phyloP scores from a whole-genome alignment of 768 basidiomycete genomes.

The Pholiota molesta region DNA sequence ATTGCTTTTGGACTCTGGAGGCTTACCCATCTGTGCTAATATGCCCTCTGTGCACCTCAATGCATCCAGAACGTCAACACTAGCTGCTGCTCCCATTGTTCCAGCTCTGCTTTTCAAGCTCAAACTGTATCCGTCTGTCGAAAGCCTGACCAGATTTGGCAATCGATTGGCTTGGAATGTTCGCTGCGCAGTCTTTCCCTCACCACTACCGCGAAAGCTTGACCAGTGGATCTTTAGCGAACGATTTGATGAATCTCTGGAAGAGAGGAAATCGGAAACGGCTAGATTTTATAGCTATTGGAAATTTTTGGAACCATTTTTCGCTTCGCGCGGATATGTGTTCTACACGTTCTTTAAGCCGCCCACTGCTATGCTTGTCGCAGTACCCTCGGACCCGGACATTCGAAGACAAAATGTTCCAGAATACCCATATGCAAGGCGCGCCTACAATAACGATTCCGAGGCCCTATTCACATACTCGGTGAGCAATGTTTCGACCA shows the following conservation, averaged over 20 bases:
- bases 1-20: too few relatives aligned
- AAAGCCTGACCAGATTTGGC: neutral
- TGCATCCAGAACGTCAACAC: too few relatives aligned
- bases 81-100: neutral
- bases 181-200: neutral
- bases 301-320: slow-evolving; percentile 15
- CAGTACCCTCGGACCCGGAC: neutral
- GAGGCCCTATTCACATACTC: neutral
- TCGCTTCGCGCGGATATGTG: slow-evolving; percentile 13
- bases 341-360: slow-evolving; percentile 4
- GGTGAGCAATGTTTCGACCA: neutral
- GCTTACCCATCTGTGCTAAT: too few relatives aligned
- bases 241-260: neutral
- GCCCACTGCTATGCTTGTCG: neutral
- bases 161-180: neutral
- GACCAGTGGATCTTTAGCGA: neutral
- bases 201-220: neutral
- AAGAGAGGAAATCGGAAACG: neutral
- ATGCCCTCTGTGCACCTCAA: too few relatives aligned
- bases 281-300: neutral
- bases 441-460: neutral
- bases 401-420: neutral
- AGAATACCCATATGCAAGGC: neutral
- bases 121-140: neutral
- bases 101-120: neutral